Evolutionary conservation across 148 eudicot species (phyloP).

Genomic region (Nepenthes gracilis): DNA sequence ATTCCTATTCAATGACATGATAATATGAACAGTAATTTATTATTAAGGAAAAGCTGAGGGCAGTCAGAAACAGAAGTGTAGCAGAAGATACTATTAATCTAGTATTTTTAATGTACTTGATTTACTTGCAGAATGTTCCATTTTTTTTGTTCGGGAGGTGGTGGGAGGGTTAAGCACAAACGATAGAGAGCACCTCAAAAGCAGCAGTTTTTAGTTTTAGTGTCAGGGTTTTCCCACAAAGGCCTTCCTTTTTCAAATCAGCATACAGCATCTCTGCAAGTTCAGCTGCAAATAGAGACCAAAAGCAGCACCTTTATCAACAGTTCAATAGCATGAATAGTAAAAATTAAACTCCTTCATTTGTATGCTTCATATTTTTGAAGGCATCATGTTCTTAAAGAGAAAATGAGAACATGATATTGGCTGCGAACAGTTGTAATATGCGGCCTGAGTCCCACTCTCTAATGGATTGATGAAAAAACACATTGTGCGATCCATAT

Average conservation of each 20-base stretch:
- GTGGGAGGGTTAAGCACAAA: not conserved
- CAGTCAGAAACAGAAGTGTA: too few species aligned
- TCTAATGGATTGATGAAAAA: too few species aligned
- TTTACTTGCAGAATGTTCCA: not conserved
- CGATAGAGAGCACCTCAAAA: conserved; percentile 62
- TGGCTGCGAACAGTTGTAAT: too few species aligned
- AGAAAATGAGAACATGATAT: too few species aligned
- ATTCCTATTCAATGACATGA: too few species aligned
- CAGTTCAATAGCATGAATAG: not conserved
- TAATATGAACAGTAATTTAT: too few species aligned
- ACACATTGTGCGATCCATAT: too few species aligned
- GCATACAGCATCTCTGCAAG: conserved; percentile 80
- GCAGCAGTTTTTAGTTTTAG: conserved; percentile 78
- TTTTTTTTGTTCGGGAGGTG: too few species aligned
- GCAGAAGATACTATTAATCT: not conserved
- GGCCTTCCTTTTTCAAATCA: conserved; percentile 76
- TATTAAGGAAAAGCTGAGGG: too few species aligned
- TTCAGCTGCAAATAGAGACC: conserved; percentile 49
- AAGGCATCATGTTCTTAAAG: too few species aligned
- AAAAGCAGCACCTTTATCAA: not conserved
- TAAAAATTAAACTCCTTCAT: not conserved
- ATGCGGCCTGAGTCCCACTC: too few species aligned
- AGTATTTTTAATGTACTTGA: not conserved
- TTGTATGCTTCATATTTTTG: not conserved
- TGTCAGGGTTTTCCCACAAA: conserved; percentile 75